phyloP scores from a whole-genome alignment of 371 early-diverging fungal genomes.

The Apophysomyces elegans region DNA sequence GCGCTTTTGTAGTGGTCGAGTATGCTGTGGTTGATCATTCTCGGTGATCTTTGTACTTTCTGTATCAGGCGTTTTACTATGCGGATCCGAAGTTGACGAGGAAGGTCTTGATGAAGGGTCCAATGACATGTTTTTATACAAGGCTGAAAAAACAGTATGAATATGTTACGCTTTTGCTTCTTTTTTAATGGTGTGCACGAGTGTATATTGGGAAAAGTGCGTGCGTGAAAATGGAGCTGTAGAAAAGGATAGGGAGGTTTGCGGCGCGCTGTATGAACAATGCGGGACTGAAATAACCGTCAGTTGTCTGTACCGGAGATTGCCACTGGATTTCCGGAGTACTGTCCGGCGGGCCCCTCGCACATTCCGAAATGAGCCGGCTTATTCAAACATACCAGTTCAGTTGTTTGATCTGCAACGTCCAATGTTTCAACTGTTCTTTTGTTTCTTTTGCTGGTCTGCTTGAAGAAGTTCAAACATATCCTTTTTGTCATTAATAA shows the following conservation, averaged over 20 bases:
- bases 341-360: no score
- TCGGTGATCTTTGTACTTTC: constrained; percentile 6
- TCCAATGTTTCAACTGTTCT: no score
- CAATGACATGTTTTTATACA: background rate
- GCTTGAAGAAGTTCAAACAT: no score
- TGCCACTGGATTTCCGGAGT: no score
- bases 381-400: no score
- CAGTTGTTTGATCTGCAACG: no score
- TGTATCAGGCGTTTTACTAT: background rate
- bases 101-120: constrained; percentile 6
- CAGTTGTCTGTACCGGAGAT: no score
- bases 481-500: no score
- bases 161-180: background rate
- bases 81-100: constrained; percentile 2
- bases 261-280: background rate
- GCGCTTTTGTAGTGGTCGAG: constrained; percentile 9
- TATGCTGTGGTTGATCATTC: constrained; percentile 7
- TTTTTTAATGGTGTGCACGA: background rate
- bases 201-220: background rate
- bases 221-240: background rate
- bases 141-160: background rate
- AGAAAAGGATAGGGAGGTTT: background rate
- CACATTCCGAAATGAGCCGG: no score
- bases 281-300: background rate
- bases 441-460: no score